Evolutionary conservation across 495 filamentous ascomycete species (phyloP).

Genomic region (Xanthoparmelia taractica): DNA sequence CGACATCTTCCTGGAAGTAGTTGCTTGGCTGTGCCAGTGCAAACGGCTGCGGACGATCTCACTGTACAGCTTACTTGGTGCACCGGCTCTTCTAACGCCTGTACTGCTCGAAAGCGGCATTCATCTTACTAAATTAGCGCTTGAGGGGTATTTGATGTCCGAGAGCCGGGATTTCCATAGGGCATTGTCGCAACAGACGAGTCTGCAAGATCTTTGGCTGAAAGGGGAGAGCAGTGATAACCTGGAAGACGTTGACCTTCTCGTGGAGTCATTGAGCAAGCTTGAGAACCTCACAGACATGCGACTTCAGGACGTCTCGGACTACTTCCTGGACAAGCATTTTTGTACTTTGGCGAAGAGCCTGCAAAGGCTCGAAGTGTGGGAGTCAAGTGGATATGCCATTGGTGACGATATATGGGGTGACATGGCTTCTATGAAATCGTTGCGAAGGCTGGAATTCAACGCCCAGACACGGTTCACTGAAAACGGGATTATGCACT

Average conservation of each 20-base stretch:
- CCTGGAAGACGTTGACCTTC: conserved; percentile 37
- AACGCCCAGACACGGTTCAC: conserved; percentile 44
- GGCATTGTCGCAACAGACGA: conserved; percentile 42
- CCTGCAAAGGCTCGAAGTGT: conserved; percentile 45
- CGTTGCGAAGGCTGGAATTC: conserved; percentile 42
- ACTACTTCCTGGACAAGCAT: conserved; percentile 45
- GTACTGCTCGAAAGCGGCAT: conserved; percentile 46
- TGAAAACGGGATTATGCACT: conserved; percentile 37
- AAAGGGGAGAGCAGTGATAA: conserved; percentile 44
- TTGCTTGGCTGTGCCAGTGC: conserved; percentile 47
- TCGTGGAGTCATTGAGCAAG: conserved; percentile 42
- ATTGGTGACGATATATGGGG: conserved; percentile 46
- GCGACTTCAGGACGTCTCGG: conserved; percentile 45
- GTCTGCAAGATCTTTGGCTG: conserved; percentile 41
- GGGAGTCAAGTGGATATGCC: conserved; percentile 48
- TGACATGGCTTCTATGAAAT: conserved; percentile 32
- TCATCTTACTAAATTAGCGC: conserved; percentile 39
- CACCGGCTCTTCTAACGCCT: conserved; percentile 44
- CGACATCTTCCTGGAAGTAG: conserved; percentile 43
- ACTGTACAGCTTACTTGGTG: conserved; percentile 44
- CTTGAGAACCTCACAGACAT: conserved; percentile 45
- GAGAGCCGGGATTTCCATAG: conserved; percentile 44
- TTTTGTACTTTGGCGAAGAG: conserved; percentile 43
- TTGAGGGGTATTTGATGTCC: conserved; percentile 41
- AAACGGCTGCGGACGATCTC: conserved; percentile 43